Conservation (phyloP, 2,329 filamentous ascomycete species). For the Fusarium xylarioides region DNA sequence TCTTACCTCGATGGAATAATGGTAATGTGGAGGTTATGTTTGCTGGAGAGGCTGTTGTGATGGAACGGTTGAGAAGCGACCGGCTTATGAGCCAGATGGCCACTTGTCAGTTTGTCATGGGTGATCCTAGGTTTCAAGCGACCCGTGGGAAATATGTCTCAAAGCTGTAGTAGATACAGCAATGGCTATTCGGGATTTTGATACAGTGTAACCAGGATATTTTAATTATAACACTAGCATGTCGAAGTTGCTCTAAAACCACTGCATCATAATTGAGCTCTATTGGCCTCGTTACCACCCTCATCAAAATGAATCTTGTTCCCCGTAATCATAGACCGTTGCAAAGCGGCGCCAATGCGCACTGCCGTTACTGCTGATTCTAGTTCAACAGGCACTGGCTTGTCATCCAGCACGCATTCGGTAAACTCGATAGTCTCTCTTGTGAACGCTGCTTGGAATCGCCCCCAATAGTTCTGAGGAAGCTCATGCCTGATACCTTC, state of each 20-base stretch:
- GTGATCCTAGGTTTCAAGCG: not conserved
- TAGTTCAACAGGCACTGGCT: conserved; percentile 63
- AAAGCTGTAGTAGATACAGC: not conserved
- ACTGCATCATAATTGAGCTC: not conserved
- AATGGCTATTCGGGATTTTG: rapidly evolving
- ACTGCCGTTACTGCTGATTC: conserved; percentile 66
- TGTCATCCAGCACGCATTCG: conserved; percentile 64
- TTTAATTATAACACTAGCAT: not conserved
- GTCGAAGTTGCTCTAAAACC: rapidly evolving
- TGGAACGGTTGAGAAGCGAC: not conserved
- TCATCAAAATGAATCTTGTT: conserved; percentile 67
- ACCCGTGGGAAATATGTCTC: not conserved
- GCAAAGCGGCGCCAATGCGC: conserved; percentile 67
- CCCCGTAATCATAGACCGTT: conserved; percentile 64
- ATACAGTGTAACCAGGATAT: rapidly evolving
- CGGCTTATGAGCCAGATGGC: not conserved
- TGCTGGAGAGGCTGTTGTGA: conserved; percentile 7
- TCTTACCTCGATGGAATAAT: not conserved
- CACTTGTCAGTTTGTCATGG: conserved; percentile 4
- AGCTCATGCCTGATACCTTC: conserved; percentile 63
- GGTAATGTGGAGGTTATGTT: conserved; percentile 4
- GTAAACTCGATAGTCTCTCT: conserved; percentile 71
- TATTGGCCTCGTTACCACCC: conserved; percentile 8
- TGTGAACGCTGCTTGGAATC: conserved; percentile 71
- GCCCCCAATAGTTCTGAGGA: conserved; percentile 68